Evolutionary conservation across 2,329 filamentous ascomycete genomes (phyloP).

Genomic region (Xylariaceae sp.): DNA sequence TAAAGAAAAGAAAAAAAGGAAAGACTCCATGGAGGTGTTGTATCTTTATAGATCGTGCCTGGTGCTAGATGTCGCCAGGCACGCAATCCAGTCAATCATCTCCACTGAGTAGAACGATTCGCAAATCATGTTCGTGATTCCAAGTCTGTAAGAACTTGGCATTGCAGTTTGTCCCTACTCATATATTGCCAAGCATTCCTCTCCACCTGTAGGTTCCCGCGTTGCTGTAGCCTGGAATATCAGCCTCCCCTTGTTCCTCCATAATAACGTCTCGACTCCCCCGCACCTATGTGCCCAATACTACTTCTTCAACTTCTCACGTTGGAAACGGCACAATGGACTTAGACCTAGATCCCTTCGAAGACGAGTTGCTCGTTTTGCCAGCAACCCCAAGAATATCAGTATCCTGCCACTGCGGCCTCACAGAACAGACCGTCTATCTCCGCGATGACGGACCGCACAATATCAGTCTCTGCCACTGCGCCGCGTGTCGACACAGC

Average conservation of each 20-base stretch:
- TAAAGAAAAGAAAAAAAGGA: conserved; percentile 11
- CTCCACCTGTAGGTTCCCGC: neutral
- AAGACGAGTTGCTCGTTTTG: conserved; percentile 3
- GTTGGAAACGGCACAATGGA: neutral
- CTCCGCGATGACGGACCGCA: neutral
- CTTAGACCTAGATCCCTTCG: neutral
- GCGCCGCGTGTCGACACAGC: conserved; percentile 29
- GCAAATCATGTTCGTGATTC: neutral
- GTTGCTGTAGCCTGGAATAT: no score
- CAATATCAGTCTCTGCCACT: conserved; percentile 31
- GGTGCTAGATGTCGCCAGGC: conserved; percentile 2
- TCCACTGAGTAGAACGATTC: conserved; percentile 10
- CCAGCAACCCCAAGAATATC: conserved; percentile 1
- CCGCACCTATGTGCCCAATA: no score
- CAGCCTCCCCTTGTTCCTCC: no score
- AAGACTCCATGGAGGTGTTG: neutral
- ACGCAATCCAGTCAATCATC: conserved; percentile 13
- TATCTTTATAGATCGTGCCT: neutral
- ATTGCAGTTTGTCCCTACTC: neutral
- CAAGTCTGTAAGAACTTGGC: neutral
- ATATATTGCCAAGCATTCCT: neutral
- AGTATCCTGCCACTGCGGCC: conserved; percentile 30
- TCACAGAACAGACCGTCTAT: conserved; percentile 22
- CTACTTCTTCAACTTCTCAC: neutral
- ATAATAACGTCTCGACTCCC: no score